Conservation (phyloP, 1,284 basidiomycete species). For the Ceratobasidium sp. region DNA sequence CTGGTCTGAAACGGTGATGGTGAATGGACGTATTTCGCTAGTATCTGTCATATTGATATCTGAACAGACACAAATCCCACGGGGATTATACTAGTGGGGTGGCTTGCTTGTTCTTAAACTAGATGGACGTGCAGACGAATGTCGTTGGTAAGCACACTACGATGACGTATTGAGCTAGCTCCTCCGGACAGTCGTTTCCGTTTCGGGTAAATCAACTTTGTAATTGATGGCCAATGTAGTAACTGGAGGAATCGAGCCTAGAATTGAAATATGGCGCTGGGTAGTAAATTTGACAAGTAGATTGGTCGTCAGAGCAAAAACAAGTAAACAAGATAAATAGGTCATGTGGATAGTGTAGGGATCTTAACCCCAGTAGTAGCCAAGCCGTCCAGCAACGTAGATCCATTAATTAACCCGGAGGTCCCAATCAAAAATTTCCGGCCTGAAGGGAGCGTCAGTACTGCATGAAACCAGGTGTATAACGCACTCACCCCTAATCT, state of each 20-base stretch:
- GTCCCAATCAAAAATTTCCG: constrained; percentile 89
- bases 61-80: too few species aligned
- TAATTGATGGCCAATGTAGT: too few species aligned
- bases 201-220: too few species aligned
- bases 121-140: too few species aligned
- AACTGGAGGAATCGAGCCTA: too few species aligned
- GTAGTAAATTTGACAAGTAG: background rate
- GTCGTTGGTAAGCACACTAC: too few species aligned
- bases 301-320: background rate
- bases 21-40: constrained; percentile 41
- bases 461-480: constrained; percentile 40
- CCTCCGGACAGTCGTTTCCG: too few species aligned
- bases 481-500: constrained; percentile 75
- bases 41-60: background rate
- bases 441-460: constrained; percentile 62
- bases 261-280: background rate
- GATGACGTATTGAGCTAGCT: too few species aligned
- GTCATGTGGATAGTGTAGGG: constrained; percentile 33
- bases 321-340: too few species aligned
- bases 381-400: constrained; percentile 70
- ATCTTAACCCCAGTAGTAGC: constrained; percentile 37
- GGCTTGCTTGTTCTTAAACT: too few species aligned
- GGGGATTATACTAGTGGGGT: too few species aligned
- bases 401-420: constrained; percentile 87
- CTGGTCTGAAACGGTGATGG: constrained; percentile 45